A percentile compares a stretch with the other conserved stretches of the same genome.
Conservation (phyloP, 2,329 filamentous ascomycete genomes). For the Stylonectria norvegica region DNA sequence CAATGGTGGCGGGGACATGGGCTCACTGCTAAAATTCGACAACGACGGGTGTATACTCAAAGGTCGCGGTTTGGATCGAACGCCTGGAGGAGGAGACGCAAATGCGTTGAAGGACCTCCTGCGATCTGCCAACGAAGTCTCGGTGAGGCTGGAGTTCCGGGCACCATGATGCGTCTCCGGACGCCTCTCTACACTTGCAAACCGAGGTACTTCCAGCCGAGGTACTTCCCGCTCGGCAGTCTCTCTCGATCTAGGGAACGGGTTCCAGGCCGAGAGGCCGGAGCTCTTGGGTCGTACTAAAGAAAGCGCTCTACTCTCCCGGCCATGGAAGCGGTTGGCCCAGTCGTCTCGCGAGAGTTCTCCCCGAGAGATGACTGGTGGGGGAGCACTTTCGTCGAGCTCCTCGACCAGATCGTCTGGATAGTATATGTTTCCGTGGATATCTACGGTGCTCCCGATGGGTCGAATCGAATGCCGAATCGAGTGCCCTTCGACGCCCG, state of each 20-base stretch:
- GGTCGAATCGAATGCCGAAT: not conserved
- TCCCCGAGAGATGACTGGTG: slow-evolving; percentile 16
- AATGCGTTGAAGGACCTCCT: slow-evolving; percentile 24
- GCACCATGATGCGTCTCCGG: slow-evolving; percentile 6
- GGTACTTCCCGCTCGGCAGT: slow-evolving; percentile 3
- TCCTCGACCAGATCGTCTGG: not conserved
- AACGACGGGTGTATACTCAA: slow-evolving; percentile 21
- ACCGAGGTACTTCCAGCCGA: slow-evolving; percentile 4
- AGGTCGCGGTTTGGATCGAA: slow-evolving; percentile 17
- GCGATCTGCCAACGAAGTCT: slow-evolving; percentile 8
- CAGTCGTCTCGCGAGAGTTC: slow-evolving; percentile 1
- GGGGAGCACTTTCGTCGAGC: slow-evolving; percentile 14
- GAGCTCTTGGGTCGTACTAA: slow-evolving; percentile 9
- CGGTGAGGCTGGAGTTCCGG: slow-evolving; percentile 1
- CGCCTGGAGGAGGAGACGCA: slow-evolving; percentile 7
- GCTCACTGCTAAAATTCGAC: slow-evolving; percentile 13
- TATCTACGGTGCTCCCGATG: not conserved
- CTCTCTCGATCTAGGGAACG: slow-evolving; percentile 12
- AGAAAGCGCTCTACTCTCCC: not conserved
- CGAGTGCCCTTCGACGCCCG: not conserved
- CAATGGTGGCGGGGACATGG: slow-evolving; percentile 13
- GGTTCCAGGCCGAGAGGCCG: slow-evolving; percentile 18
- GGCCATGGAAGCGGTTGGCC: slow-evolving; percentile 1
- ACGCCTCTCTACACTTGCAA: slow-evolving; percentile 9
- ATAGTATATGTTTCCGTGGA: not conserved